Conservation (phyloP, 495 filamentous ascomycete genomes). For the Aspergillus steynii region DNA sequence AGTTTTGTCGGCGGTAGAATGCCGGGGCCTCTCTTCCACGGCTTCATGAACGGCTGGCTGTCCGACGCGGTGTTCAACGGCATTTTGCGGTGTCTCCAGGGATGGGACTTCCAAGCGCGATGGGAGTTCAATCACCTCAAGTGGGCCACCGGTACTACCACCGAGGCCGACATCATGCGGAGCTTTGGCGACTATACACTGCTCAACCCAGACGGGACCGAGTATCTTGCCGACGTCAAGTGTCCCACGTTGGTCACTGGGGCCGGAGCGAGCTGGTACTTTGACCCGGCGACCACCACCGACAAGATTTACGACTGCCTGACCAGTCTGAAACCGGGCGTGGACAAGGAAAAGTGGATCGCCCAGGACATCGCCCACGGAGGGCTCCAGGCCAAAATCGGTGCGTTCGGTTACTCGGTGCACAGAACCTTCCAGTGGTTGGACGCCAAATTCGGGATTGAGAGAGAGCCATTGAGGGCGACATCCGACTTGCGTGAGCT, state of each 20-base stretch:
- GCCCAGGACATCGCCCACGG: constrained; percentile 9
- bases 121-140: constrained; percentile 35
- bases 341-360: constrained; percentile 16
- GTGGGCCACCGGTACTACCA: constrained; percentile 9
- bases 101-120: constrained; percentile 27
- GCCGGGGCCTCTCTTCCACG: constrained; percentile 30
- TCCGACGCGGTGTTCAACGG: constrained; percentile 28
- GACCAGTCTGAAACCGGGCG: neutral
- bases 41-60: constrained; percentile 32
- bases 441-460: neutral
- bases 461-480: too few relatives aligned
- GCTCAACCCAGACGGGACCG: neutral
- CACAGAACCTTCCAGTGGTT: constrained; percentile 7
- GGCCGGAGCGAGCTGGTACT: constrained; percentile 12
- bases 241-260: constrained; percentile 18
- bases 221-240: constrained; percentile 10
- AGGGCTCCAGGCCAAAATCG: constrained; percentile 23
- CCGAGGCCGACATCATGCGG: constrained; percentile 8
- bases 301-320: constrained; percentile 7
- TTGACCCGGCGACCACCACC: constrained; percentile 4
- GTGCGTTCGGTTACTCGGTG: constrained; percentile 13
- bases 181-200: constrained; percentile 11
- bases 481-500: too few relatives aligned
- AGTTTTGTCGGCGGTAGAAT: constrained; percentile 30
- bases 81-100: constrained; percentile 7